Evolutionary conservation across 306 rosid species (phyloP), one percentile per base, ranked within the genome.

Genomic region (Cucurbita ficifolia): DNA sequence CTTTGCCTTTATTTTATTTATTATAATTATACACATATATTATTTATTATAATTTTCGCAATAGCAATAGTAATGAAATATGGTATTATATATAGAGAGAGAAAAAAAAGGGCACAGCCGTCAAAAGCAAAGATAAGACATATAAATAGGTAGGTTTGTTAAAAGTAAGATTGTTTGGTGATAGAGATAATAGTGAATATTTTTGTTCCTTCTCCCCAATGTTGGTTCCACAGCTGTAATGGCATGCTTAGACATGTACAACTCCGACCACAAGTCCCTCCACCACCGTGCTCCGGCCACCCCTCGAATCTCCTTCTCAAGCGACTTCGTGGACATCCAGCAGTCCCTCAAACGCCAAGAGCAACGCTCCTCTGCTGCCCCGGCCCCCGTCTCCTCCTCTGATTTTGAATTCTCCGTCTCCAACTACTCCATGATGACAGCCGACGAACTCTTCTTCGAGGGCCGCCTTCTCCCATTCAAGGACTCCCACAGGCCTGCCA

Each of bases 251-350:
- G 72, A 65, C 36, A 65, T 65, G 72, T 86, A 85, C 82, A 85
- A 87, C 83, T 89, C 88, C 95, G 86, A 92, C 82, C 86, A 92
- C 8, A 63, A 63, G 70, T 17, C 48, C 22, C 49, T 38, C 83
- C 83, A 92, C 35, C 85, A 87, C 73, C 87, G 92, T 60, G 33
- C 50, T 18, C 50, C 50, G 70, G 83, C 88, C 87, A 92, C 92
- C 86, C 98, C 96, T 17, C 83, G 98, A 78, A 92, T 92, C 79
- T 92, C 98, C 2, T 92, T 92, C 88, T 92, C 98, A 10, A 88
- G 83, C 71, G 98, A 92, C 19, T 92, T 92, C 42, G 92, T 86
- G 1, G 98, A 92, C 78, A 62, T 84, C 10, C 90, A 92, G 60
- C 94, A 70, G 73, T 85, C 88, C 51, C 95, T 87, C 22, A 74